Conservation (phyloP, 805 yeast species). For the Priceomyces carsonii region DNA sequence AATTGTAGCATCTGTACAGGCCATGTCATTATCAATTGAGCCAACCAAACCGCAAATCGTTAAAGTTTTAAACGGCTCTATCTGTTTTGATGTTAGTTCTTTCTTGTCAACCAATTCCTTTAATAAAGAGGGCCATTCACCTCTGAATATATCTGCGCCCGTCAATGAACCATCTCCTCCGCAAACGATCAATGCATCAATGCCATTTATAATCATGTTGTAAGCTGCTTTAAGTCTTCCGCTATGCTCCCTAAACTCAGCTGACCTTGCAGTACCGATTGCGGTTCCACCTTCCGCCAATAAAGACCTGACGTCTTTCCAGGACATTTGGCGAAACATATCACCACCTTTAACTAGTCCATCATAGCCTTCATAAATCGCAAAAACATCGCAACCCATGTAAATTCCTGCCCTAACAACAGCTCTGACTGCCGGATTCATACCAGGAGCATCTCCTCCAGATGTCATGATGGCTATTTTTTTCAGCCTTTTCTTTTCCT, state of each 20-base stretch:
- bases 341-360: slow-evolving; percentile 71
- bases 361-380: slow-evolving; percentile 72
- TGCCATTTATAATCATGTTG: slow-evolving; percentile 68
- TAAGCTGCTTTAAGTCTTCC: slow-evolving; percentile 67
- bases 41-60: slow-evolving; percentile 78
- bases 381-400: slow-evolving; percentile 65
- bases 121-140: slow-evolving; percentile 75
- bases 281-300: slow-evolving; percentile 71
- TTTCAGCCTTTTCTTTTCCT: slow-evolving; percentile 28
- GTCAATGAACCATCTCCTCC: slow-evolving; percentile 86
- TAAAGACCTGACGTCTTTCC: slow-evolving; percentile 77
- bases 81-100: slow-evolving; percentile 48
- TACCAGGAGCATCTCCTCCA: slow-evolving; percentile 83
- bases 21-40: slow-evolving; percentile 83
- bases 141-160: slow-evolving; percentile 76
- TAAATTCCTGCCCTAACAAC: slow-evolving; percentile 68
- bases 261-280: slow-evolving; percentile 78
- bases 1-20: slow-evolving; percentile 80
- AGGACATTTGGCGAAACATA: slow-evolving; percentile 58
- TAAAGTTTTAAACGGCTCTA: slow-evolving; percentile 51
- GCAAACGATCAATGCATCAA: slow-evolving; percentile 76
- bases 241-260: slow-evolving; percentile 62
- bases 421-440: slow-evolving; percentile 76
- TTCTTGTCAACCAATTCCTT: slow-evolving; percentile 52
- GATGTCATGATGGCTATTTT: slow-evolving; percentile 77